Evolutionary conservation across 495 filamentous ascomycete species (phyloP).

Genomic region (Penicillium bovifimosum): DNA sequence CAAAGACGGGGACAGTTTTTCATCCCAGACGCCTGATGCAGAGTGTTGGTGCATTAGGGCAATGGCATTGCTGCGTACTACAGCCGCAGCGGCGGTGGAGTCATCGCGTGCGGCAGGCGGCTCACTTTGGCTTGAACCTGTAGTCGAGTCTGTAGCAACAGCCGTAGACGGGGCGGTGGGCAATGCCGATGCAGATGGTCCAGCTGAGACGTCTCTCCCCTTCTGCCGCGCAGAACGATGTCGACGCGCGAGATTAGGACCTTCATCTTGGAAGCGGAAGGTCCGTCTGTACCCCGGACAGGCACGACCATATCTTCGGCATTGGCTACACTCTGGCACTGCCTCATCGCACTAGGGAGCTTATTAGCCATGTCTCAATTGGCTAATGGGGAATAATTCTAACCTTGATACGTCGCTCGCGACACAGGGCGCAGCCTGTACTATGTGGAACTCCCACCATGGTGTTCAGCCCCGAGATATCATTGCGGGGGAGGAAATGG

Average conservation of each 20-base stretch:
- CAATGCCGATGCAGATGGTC: background rate
- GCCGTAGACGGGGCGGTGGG: background rate
- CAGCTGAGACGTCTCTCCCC: slow-evolving; percentile 3
- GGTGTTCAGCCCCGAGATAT: slow-evolving; percentile 4
- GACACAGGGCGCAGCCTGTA: slow-evolving; percentile 35
- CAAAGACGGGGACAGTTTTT: slow-evolving; percentile 20
- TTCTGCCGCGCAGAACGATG: slow-evolving; percentile 18
- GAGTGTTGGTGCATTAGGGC: slow-evolving; percentile 25
- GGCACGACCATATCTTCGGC: slow-evolving; percentile 30
- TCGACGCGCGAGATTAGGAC: slow-evolving; percentile 25
- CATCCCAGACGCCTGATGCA: slow-evolving; percentile 11
- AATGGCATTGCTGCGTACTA: slow-evolving; percentile 23
- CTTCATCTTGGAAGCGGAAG: slow-evolving; percentile 36
- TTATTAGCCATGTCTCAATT: background rate
- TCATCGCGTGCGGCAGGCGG: background rate
- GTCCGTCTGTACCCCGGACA: slow-evolving; percentile 35
- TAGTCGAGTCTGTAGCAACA: background rate
- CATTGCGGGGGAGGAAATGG: background rate
- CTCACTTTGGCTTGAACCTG: slow-evolving; percentile 3
- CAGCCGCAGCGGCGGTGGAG: slow-evolving; percentile 10
- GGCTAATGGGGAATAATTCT: background rate
- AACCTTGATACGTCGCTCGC: slow-evolving; percentile 35
- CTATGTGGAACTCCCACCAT: slow-evolving; percentile 40
- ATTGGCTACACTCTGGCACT: slow-evolving; percentile 32
- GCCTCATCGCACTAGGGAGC: slow-evolving; percentile 29